These are phyloP conservation scores for Nicotiana benthamiana DNA, from an alignment of 257 asterid species.

Conservation along the genomic window DNA sequence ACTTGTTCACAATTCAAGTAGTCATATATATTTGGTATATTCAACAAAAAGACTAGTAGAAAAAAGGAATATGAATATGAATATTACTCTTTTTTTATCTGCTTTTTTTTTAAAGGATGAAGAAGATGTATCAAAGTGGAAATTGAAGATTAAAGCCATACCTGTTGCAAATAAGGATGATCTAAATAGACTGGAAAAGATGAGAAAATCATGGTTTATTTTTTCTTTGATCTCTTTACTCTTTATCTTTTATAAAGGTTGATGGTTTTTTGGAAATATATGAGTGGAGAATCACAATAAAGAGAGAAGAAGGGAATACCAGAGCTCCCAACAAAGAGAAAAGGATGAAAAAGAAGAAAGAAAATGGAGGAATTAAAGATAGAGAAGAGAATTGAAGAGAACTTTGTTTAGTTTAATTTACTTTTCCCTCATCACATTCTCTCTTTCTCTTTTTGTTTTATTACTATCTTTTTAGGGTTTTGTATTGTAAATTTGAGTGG, in stretches of 20 bases:
- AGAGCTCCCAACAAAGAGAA: constrained; percentile 18
- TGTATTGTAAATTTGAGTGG: constrained; percentile 14
- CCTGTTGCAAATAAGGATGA: constrained; percentile 49
- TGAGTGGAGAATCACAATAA: constrained; percentile 25
- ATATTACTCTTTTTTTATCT: constrained; percentile 22
- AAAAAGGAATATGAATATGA: constrained; percentile 22
- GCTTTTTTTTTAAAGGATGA: constrained; percentile 14
- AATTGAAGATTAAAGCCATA: constrained; percentile 15
- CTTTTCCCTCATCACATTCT: constrained; percentile 13
- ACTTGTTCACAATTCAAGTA: background rate
- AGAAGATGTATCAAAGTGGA: constrained; percentile 1
- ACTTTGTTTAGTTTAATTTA: constrained; percentile 23
- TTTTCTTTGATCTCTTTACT: constrained; percentile 16
- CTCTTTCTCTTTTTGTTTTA: constrained; percentile 22
- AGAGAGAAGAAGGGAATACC: constrained; percentile 24
- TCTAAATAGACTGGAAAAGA: constrained; percentile 48
- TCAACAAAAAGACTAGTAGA: constrained; percentile 29
- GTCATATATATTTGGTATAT: constrained; percentile 23
- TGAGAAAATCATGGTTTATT: constrained; percentile 33
- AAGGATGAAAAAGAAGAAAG: constrained; percentile 14
- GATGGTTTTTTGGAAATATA: constrained; percentile 32
- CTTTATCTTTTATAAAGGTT: constrained; percentile 30
- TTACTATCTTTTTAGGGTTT: constrained; percentile 26
- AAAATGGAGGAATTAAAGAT: constrained; percentile 14
- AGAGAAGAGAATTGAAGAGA: background rate